A percentile compares a stretch with the other conserved stretches of the same genome.
Conservation (phyloP, 495 filamentous ascomycete species). For the Annulohypoxylon moriforme region DNA sequence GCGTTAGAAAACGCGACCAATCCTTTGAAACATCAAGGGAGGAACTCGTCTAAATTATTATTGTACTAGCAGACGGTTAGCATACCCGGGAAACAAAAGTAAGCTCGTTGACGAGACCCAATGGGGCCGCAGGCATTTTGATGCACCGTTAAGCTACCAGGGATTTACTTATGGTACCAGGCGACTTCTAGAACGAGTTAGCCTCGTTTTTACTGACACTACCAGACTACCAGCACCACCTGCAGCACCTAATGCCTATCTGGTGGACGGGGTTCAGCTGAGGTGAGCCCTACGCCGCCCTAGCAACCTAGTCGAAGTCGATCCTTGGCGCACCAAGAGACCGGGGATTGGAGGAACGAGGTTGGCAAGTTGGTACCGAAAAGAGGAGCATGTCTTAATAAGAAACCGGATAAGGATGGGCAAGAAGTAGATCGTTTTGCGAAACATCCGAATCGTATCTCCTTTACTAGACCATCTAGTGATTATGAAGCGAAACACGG, state of each 20-base stretch:
- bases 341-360: conserved; percentile 19
- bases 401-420: conserved; percentile 12
- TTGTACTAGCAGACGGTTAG: conserved; percentile 16
- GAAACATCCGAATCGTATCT: conserved; percentile 13
- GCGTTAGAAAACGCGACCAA: conserved; percentile 23
- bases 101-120: conserved; percentile 14
- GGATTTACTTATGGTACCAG: conserved; percentile 29
- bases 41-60: conserved; percentile 1
- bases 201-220: conserved; percentile 26
- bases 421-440: conserved; percentile 9
- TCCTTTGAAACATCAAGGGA: conserved; percentile 12
- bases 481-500: conserved; percentile 18
- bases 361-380: conserved; percentile 3
- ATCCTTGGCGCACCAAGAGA: conserved; percentile 29
- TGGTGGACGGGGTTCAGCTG: conserved; percentile 42
- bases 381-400: conserved; percentile 23
- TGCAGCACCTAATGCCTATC: conserved; percentile 20
- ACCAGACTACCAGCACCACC: too few species aligned
- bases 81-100: conserved; percentile 2
- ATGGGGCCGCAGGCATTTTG: conserved; percentile 21
- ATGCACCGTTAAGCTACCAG: conserved; percentile 21
- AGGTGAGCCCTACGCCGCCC: conserved; percentile 44
- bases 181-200: conserved; percentile 37
- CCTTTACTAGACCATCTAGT: conserved; percentile 1
- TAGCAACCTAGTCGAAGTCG: conserved; percentile 35